Conservation (phyloP, 1,284 basidiomycete species). For the Cryptococcus deneoformans region DNA sequence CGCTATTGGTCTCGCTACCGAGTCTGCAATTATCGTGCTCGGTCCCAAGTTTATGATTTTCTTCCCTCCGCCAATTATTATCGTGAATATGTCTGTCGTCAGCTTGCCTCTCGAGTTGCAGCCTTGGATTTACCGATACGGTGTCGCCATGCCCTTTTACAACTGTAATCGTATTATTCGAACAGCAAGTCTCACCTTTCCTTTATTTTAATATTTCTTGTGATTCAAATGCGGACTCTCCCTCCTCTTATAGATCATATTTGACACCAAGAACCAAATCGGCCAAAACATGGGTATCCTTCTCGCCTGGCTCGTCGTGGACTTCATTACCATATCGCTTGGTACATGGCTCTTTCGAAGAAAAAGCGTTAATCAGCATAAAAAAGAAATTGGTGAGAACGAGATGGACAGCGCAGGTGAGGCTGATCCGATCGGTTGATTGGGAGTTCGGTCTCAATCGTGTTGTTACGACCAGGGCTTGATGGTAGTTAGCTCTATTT, state of each 20-base stretch:
- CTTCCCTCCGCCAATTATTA: constrained; percentile 55
- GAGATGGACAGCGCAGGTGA: constrained; percentile 9
- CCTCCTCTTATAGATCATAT: constrained; percentile 54
- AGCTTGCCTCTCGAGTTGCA: constrained; percentile 63
- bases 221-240: neutral
- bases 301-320: constrained; percentile 53
- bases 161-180: constrained; percentile 61
- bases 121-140: constrained; percentile 60
- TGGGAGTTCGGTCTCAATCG: too few relatives aligned
- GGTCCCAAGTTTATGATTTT: constrained; percentile 45
- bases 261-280: constrained; percentile 62
- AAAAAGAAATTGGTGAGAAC: constrained; percentile 21
- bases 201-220: neutral
- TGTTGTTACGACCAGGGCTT: too few relatives aligned
- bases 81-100: constrained; percentile 65
- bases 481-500: too few relatives aligned
- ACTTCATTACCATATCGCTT: constrained; percentile 48
- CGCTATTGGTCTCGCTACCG: constrained; percentile 57
- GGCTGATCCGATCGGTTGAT: too few relatives aligned
- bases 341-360: constrained; percentile 51
- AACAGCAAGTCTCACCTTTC: constrained; percentile 26
- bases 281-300: constrained; percentile 53
- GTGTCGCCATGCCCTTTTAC: constrained; percentile 66
- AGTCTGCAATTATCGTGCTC: constrained; percentile 51
- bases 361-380: constrained; percentile 34